Evolutionary conservation across 2,329 filamentous ascomycete genomes (phyloP), one percentile per base, ranked within the genome.

Genomic region (Trichoderma sp.): DNA sequence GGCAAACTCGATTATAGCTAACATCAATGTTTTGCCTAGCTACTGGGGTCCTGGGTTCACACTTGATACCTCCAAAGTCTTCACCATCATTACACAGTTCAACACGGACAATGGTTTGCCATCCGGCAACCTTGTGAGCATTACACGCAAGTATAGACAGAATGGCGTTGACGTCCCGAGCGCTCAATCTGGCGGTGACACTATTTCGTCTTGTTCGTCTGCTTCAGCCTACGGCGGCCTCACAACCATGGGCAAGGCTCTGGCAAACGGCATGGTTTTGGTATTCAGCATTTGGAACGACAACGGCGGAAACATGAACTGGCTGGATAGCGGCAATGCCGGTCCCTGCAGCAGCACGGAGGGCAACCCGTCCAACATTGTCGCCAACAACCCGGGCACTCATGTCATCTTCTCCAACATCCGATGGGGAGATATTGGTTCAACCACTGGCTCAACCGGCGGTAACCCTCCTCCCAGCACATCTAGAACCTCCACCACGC

Each of bases 361-460:
- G 75, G 88, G 88, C 0, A 81, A 84, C 72, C 88, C 88, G 0
- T 78, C 79, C 47, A 79, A 82, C 15, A 87, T 90, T 71, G 73
- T 82, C 69, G 78, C 81, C 61, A 77, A 86, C 15, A 80, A 86
- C 75, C 84, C 86, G 1, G 80, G 81, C 63, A 85, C 88, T 0
- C 81, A 81, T 15, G 86, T 90, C 4, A 84, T 81, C 1, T 90
- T 88, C 76, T 86, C 84, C 73, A 85, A 89, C 75, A 86, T 90
- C 75, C 85, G 84, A 76, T 88, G 87, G 83, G 88, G 88, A n/a
- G 87, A 90, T 74, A 86, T 90, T 75, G 87, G 84, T 5, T 87
- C 86, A 21, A 90, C 74, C 12, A 69, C 66, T 18, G 21, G 21
- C 47, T 66, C 62, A 7, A 32, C 66, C 9, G 36, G 56, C 12